Base-by-base conservation (phyloP, 108 stramenopile species). In the Ochromonas danica region DNA sequence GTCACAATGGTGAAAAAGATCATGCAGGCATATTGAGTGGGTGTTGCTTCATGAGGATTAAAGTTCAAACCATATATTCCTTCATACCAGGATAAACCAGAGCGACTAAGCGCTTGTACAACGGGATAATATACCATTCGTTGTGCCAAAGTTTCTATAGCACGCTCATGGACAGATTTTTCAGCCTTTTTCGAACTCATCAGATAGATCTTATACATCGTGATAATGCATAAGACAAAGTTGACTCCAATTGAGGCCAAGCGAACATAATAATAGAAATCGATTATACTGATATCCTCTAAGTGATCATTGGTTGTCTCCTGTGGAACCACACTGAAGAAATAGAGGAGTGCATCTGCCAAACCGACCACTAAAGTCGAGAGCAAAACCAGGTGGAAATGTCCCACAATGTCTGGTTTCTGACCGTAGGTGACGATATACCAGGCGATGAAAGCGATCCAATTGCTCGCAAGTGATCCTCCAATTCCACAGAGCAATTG, bases 81-180 rank as follows among this genome's bases (percentile, higher is more conserved):
- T 36, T 67, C 63, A 36, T 67, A 67, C 63, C 63, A 67, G 17
- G 63, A 3, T 6, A 22, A 67, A 6, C 63, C 63, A 36, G 14
- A 14, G 17, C 63, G 17, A 25, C 63, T 36, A 10, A 67, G 17
- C 14, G 63, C 63, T 25, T 67, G 63, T 36, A 67, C 31, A 36
- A 33, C 35, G 31, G 63, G 63, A 36, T 67, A 67, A 28, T 35
- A 36, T 28, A 67, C 31, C 63, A 67, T 67, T 6, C 63, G 63
- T 10, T 67, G 27, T 36, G 63, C 63, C 31, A 67, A 36, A 10
- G 63, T 67, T 28, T 25, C 14, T 10, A 67, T 28, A 6, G 63
- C 63, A 10, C 6, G 3, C 31, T 67, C 63, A 67, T 31, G 6
- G 3, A 67, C 3, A 67, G 33, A 35, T 25, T 67, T 67, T 6